Percentiles rank a stretch among this genome's conserved stretches.
Conservation (phyloP, 768 basidiomycete genomes). For the Serendipita vermifera region DNA sequence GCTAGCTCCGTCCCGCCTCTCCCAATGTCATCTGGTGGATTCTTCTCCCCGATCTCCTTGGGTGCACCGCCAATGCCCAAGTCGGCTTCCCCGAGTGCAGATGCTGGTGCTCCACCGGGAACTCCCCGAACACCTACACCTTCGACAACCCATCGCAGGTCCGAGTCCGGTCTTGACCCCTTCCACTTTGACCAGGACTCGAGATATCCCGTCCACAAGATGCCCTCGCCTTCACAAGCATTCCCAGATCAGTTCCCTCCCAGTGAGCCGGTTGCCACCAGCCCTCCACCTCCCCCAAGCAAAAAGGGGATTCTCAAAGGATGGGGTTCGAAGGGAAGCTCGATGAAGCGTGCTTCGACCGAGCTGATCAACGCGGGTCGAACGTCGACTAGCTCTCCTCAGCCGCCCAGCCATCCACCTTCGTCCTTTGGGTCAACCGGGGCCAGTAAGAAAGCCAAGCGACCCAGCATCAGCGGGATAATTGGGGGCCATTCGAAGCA, state of each 20-base stretch:
- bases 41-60: not conserved
- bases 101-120: constrained; percentile 17
- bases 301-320: constrained; percentile 8
- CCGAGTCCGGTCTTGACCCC: constrained; percentile 29
- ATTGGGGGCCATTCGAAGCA: constrained; percentile 5
- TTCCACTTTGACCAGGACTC: constrained; percentile 65
- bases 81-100: not conserved
- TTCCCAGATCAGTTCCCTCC: constrained; percentile 1
- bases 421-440: constrained; percentile 5
- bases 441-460: not conserved
- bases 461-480: not conserved
- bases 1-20: not conserved
- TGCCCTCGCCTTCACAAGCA: constrained; percentile 5
- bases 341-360: not conserved
- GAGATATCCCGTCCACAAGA: constrained; percentile 36
- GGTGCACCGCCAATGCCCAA: not conserved
- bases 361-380: not conserved
- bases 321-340: constrained; percentile 1
- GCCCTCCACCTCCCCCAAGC: not conserved
- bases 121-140: constrained; percentile 18
- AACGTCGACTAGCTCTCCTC: not conserved
- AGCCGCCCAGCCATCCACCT: not conserved
- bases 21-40: not conserved
- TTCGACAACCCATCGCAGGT: constrained; percentile 30
- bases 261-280: not conserved